Base-by-base conservation (phyloP, 345 rosid genomes). In the Kernera saxatilis region DNA sequence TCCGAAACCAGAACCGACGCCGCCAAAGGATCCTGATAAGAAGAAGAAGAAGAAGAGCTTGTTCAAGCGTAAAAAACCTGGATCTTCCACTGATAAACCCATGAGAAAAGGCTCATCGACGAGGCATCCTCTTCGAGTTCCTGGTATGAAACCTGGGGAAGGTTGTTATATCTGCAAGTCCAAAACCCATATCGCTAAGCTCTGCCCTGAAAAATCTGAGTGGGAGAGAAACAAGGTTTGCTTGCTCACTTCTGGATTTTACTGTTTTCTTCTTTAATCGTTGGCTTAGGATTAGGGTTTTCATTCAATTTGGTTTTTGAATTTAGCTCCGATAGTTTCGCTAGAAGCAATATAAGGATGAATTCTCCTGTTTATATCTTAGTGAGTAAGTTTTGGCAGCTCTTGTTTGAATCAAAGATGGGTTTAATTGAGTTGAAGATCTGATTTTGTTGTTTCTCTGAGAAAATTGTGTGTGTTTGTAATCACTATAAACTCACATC, bases 71-170 rank as follows among this genome's bases (percentile, higher is more conserved):
- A 85, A 86, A 67, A 83, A 64, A 19, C 71, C 82, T 11, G 83
- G 56, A 5, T 26, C 80, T 33, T 82, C 75, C 65, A 67, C 80
- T 1, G 75, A 44, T 19, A 74, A 64, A 46, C 52, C 78, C 71
- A 41, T 29, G 4, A 84, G 75, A 68, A 84, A 40, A 7, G 74
- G 86, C 56, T 73, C 86, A 22, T 76, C 62, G 3, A 86, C 79
- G 15, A 75, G 59, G 32, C 99, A 88, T 78, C 99, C 99, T 14
- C 86, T 94, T 13, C 81, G 97, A 40, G 81, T 91, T 39, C 92
- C 96, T 55, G 99, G 99, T 29, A 85, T 91, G 96, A 94, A 81
- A 77, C 97, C 99, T 14, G 99, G 96, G 12, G 95, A 89, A 71
- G 85, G 91, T 15, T 94, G 99, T 72, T 94, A 62, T 64, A 91